Base-by-base conservation (phyloP, 1,139 yeast genomes). In the Saccharomyces hybrid region DNA sequence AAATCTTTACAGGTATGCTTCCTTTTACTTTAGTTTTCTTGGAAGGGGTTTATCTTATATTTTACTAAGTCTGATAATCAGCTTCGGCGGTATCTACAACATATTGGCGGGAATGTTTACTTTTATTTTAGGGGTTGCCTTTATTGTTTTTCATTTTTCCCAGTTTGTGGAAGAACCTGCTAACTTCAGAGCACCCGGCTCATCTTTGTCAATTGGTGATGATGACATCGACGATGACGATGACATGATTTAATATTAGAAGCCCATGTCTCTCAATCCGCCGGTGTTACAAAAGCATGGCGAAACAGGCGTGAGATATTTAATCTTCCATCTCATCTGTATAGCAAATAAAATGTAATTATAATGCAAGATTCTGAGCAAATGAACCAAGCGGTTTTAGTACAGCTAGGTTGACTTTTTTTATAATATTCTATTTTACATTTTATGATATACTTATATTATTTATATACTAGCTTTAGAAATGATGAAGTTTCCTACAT, bases 11-110 rank as follows among this genome's bases (percentile, higher is more conserved):
- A 78, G 81, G 13, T 88, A 84, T 67, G 93, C 86, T 19, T 86
- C 95, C 2, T 89, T 90, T 65, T 67, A 66, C 57, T 87, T 86
- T 69, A 87, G 95, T 14, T 89, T 89, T 66, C 71, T 87, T 16
- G 97, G 97, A 4, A 79, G 97, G 64, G 97, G 96, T 23, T 67
- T 83, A 13, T 81, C 86, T 64, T 87, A 88, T 70, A 75, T 86
- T 14, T 74, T 87, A 54, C 74, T 88, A 55, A 88, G 88, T 23
- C 76, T 83, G 29, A 74, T 85, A 61, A 76, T 86, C 60, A 77
- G 82, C 51, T 84, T 83, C 47, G 84, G 81, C 28, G 79, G 84
- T 55, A 70, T 78, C 25, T 74, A 85, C 62, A 75, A 86, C 58
- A 69, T 78, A 52, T 71, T 86, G 54, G 76, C 83, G 16, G 84